Base-by-base conservation (phyloP, 495 filamentous ascomycete species). In the Penicillium nucicola region DNA sequence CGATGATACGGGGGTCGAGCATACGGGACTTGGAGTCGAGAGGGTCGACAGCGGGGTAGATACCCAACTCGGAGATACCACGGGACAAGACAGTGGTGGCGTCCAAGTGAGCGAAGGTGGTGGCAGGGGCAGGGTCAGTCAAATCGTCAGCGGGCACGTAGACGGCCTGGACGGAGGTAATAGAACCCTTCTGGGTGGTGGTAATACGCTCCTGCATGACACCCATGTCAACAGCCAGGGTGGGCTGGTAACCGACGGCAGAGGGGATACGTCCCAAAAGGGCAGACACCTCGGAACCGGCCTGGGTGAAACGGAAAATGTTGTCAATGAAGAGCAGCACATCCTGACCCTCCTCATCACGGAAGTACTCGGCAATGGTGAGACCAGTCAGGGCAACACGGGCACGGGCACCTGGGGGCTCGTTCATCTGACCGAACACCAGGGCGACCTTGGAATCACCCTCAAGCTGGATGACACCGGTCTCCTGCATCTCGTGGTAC, bases 401-500 rank as follows among this genome's bases (percentile, higher is more conserved):
- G 71, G 93, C 93, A 90, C 93, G 93, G 72, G 93, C 93, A 82
- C 93, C 93, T 52, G 93, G 93, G 71, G 93, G 93, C 79, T 98
- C 93, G 85, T 98, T 97, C 93, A 98, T 98, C 82, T 98, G 93
- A 83, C 93, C 93, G 82, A 98, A 98, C 58, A 97, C 93, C 58
- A 98, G 84, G 56, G 93, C 89, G 79, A 97, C 93, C 87, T 98
- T 98, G 74, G 93, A 98, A 65, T 96, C 91, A 77, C 93, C 93
- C 56, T 98, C 93, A 55, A 98, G 89, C 76, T 98, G 81, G 78
- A 98, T 98, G 84, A 98, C 93, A 79, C 86, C 85, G 68, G 93
- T 98, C 82, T 98, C 92, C 83, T 98, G 93, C 93, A 98, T 98
- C 88, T 98, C 93, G 82, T 98, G 95, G 87, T 98, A 98, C 84